These are phyloP conservation scores for Pichia occidentalis DNA, from an alignment of 805 yeast species.

Conservation along the genomic window DNA sequence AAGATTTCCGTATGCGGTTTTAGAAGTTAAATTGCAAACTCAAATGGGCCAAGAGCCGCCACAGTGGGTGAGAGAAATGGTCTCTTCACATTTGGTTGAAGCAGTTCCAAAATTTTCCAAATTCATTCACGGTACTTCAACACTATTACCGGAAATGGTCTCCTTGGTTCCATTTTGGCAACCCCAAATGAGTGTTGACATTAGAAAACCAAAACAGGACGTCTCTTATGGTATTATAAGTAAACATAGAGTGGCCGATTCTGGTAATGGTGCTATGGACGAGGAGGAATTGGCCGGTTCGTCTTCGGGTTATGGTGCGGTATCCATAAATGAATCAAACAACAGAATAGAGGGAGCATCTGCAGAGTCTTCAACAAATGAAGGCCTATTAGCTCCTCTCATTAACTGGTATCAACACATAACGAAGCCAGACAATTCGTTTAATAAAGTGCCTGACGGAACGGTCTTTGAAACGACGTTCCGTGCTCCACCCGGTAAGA, in stretches of 20 bases:
- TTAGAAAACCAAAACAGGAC: slow-evolving; percentile 72
- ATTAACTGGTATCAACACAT: slow-evolving; percentile 13
- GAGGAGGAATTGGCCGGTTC: slow-evolving; percentile 58
- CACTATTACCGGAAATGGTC: slow-evolving; percentile 79
- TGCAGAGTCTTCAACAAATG: slow-evolving; percentile 5
- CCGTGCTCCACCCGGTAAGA: slow-evolving; percentile 81
- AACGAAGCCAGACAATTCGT: slow-evolving; percentile 37
- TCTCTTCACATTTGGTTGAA: slow-evolving; percentile 88
- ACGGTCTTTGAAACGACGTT: slow-evolving; percentile 54
- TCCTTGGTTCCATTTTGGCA: slow-evolving; percentile 92
- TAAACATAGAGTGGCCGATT: slow-evolving; percentile 24
- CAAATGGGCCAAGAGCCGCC: slow-evolving; percentile 99
- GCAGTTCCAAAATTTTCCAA: slow-evolving; percentile 98
- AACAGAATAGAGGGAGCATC: slow-evolving; percentile 25
- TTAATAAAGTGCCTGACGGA: slow-evolving; percentile 53
- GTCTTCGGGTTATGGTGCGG: slow-evolving; percentile 26
- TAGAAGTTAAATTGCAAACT: slow-evolving; percentile 95
- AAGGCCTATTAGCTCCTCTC: slow-evolving; percentile 16
- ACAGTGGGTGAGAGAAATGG: slow-evolving; percentile 90
- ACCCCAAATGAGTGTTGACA: slow-evolving; percentile 95
- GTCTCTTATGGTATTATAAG: slow-evolving; percentile 61
- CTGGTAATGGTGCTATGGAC: slow-evolving; percentile 54
- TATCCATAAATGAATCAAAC: slow-evolving; percentile 25
- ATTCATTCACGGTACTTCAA: slow-evolving; percentile 93
- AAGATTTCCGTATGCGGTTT: slow-evolving; percentile 94